Base-by-base conservation (phyloP, 2,329 filamentous ascomycete genomes). In the Monosporascus sp. region DNA sequence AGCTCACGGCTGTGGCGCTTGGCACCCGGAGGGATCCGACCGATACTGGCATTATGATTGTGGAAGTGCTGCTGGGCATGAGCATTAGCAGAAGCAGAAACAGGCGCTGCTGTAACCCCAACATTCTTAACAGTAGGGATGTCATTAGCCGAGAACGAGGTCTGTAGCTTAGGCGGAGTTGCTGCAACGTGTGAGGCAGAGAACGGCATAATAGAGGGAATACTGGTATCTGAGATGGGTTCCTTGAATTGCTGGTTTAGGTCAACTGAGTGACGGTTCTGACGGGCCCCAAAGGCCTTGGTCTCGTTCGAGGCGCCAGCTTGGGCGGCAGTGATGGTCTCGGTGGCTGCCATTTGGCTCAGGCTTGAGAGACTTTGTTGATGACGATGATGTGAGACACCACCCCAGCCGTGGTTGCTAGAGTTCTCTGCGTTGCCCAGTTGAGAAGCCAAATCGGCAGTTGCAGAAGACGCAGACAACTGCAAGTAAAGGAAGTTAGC, bases 111-210 rank as follows among this genome's bases (percentile, higher is more conserved):
- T 49, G 77, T 71, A 48, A 74, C 78, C 52, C 81, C 80, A 51
- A 81, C 77, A 60, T 79, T 87, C 80, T 94, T 96, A 65, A 91
- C 77, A 7, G 91, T 95, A 5, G 91, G 89, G 20, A 97, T 80
- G 65, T 97, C 92, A 70, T 88, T 94, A 51, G 90, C 85, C 9
- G 94, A 97, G 74, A 90, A 97, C 0, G 93, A 97, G 45, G 88
- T 86, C 71, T 92, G 89, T 54, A 96, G 72, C 75, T 90, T 91
- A 31, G 87, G 84, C 37, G 88, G 83, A 51, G 83, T 82, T 26
- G 82, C 78, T 69, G 87, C 80, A 55, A 71, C 71, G 55, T 80
- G 76, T 53, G 68, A 81, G 26, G 73, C 69, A 17, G 80, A 71
- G 3, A 82, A 73, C 27, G 78, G 71, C 57, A 78, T 73, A 48